Evolutionary conservation across 345 rosid genomes (phyloP).

Genomic region (thale cress (Arabidopsis thaliana)): DNA sequence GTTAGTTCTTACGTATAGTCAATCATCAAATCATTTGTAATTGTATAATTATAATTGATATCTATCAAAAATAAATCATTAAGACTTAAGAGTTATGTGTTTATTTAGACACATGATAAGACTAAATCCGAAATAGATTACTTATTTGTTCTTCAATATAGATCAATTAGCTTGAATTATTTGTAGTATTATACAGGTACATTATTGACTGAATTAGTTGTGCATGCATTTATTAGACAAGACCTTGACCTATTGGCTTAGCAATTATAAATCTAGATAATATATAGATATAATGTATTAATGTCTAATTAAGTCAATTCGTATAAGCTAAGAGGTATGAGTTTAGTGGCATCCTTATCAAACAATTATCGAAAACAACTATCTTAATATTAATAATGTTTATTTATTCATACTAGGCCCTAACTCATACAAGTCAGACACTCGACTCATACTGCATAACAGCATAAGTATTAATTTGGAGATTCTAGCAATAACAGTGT

Average conservation of each 20-base stretch:
- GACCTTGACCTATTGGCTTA: slow-evolving; percentile 30
- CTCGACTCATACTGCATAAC: neutral
- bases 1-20: slow-evolving; percentile 36
- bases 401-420: neutral
- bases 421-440: neutral
- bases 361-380: neutral
- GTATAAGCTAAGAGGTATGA: slow-evolving; percentile 16
- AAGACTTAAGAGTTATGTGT: neutral
- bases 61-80: neutral
- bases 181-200: slow-evolving; percentile 14
- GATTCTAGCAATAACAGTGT: neutral
- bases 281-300: neutral
- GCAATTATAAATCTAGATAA: slow-evolving; percentile 12
- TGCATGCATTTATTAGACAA: slow-evolving; percentile 41
- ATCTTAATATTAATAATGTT: neutral
- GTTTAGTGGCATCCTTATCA: slow-evolving; percentile 43
- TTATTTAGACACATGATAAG: neutral
- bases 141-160: neutral
- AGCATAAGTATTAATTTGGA: neutral
- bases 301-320: neutral
- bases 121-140: slow-evolving; percentile 9
- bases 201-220: slow-evolving; percentile 37
- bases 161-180: slow-evolving; percentile 3
- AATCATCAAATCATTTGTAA: slow-evolving; percentile 20
- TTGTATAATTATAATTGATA: neutral